Evolutionary conservation across 2,329 filamentous ascomycete species (phyloP).

Genomic region (Xylogone sp.): DNA sequence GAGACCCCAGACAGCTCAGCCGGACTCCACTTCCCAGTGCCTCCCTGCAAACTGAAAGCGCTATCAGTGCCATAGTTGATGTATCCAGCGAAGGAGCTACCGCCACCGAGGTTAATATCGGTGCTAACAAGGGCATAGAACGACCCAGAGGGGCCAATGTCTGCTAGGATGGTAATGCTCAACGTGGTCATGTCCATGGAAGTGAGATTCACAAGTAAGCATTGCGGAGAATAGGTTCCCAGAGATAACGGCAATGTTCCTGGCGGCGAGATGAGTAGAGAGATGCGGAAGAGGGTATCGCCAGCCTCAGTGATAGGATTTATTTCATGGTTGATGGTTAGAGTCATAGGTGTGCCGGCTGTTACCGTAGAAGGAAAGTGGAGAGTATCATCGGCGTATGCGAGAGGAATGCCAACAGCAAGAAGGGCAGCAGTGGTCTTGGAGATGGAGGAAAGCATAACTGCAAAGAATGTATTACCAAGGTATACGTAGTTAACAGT

Average conservation of each 20-base stretch:
- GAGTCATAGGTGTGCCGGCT: background rate
- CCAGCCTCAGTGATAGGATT: background rate
- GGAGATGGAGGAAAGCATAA: background rate
- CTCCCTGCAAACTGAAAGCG: background rate
- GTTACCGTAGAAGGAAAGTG: background rate
- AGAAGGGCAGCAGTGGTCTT: background rate
- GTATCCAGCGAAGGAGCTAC: background rate
- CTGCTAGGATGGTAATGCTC: conserved; percentile 26
- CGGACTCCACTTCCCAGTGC: background rate
- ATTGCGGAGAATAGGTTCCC: no score
- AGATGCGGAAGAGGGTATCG: background rate
- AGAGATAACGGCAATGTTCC: background rate
- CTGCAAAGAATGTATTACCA: background rate
- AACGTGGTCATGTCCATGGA: conserved; percentile 21
- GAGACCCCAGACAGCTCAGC: background rate
- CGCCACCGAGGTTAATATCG: conserved; percentile 3
- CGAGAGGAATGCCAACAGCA: background rate
- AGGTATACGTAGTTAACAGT: background rate
- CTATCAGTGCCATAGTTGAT: background rate
- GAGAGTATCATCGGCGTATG: background rate
- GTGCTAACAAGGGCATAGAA: conserved; percentile 26
- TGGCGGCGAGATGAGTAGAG: background rate
- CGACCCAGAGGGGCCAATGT: conserved; percentile 24
- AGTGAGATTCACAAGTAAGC: conserved; percentile 30
- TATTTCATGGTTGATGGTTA: background rate